phyloP scores from a whole-genome alignment of 2,329 filamentous ascomycete species.

The Hymenoscyphus fraxineus region DNA sequence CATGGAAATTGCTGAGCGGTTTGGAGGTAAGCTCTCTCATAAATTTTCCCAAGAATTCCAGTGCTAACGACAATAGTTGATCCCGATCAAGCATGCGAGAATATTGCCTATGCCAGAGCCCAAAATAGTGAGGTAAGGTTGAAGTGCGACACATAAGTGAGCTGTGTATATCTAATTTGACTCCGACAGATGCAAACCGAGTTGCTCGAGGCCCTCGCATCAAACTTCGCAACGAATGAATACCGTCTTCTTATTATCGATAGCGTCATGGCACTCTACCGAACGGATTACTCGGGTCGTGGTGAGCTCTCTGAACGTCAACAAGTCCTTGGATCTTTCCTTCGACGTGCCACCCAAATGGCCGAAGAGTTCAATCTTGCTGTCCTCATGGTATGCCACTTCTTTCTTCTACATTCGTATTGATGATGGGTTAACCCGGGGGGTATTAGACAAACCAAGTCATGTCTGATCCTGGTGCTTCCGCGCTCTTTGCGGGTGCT shows the following conservation, averaged over 20 bases:
- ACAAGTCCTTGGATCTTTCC: constrained; percentile 63
- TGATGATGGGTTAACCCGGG: neutral
- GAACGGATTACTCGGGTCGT: constrained; percentile 63
- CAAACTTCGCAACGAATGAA: constrained; percentile 58
- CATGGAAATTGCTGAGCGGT: constrained; percentile 62
- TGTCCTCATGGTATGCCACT: constrained; percentile 51
- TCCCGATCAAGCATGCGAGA: constrained; percentile 56
- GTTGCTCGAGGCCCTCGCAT: constrained; percentile 56
- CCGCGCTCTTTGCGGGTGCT: constrained; percentile 61
- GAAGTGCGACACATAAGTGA: neutral
- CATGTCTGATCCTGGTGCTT: constrained; percentile 66
- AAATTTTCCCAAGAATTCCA: neutral
- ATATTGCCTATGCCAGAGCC: constrained; percentile 62
- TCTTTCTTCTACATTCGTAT: neutral
- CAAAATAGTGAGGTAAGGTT: constrained; percentile 54
- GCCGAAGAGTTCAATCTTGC: constrained; percentile 68
- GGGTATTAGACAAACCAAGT: constrained; percentile 61
- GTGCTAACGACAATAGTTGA: constrained; percentile 42
- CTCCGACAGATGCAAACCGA: constrained; percentile 50
- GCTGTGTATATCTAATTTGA: constrained; percentile 6
- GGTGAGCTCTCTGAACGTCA: constrained; percentile 66
- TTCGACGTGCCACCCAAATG: constrained; percentile 60
- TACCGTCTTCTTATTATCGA: constrained; percentile 66
- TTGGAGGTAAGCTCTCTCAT: constrained; percentile 41
- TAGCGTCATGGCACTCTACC: constrained; percentile 67